Conservation (phyloP, 345 rosid genomes). For the Eutrema yunnanense region DNA sequence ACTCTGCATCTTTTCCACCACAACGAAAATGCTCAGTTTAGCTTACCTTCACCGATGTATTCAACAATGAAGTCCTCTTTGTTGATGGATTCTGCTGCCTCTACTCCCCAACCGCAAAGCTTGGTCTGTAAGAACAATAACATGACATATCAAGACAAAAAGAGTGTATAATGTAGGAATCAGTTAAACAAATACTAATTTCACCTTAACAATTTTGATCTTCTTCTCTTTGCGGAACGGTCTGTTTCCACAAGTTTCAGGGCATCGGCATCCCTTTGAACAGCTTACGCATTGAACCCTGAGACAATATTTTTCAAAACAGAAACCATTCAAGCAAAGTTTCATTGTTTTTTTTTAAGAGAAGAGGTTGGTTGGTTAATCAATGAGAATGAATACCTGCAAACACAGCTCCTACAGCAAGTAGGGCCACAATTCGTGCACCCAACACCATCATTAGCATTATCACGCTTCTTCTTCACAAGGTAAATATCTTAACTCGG, state of each 20-base stretch:
- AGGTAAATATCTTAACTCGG: conserved; percentile 65
- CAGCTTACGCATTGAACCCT: conserved; percentile 94
- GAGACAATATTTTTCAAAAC: background rate
- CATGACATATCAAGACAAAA: background rate
- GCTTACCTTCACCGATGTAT: conserved; percentile 94
- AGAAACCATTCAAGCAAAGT: background rate
- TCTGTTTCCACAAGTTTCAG: conserved; percentile 83
- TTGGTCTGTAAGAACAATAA: conserved; percentile 55
- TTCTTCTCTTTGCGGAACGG: conserved; percentile 92
- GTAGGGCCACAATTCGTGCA: conserved; percentile 71
- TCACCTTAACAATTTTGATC: conserved; percentile 75
- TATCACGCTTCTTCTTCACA: conserved; percentile 75
- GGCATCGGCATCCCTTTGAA: conserved; percentile 76
- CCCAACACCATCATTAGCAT: conserved; percentile 64
- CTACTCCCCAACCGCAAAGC: conserved; percentile 96
- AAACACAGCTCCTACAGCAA: conserved; percentile 76
- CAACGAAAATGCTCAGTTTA: background rate
- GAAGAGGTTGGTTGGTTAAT: background rate
- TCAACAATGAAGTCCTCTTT: conserved; percentile 80
- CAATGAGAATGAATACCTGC: conserved; percentile 51
- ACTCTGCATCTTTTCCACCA: background rate
- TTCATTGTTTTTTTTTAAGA: background rate
- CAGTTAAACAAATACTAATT: background rate
- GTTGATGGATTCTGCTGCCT: conserved; percentile 68
- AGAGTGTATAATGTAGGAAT: background rate